Conservation (phyloP, 2,329 filamentous ascomycete species). For the Fusarium ramigenum region DNA sequence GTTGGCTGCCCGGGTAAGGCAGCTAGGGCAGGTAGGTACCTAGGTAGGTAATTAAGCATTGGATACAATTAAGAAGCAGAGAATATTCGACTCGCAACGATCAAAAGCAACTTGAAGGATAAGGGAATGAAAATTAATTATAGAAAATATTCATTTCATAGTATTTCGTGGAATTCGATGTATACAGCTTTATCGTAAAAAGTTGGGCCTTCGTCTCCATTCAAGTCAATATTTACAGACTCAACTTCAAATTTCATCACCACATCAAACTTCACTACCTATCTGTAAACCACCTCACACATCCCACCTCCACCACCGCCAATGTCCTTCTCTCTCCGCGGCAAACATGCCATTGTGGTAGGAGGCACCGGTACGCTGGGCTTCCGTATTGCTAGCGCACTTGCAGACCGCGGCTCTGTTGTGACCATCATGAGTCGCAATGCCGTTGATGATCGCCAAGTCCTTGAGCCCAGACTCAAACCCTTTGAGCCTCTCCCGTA, state of each 20-base stretch:
- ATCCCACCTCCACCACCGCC: background rate
- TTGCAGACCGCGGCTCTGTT: slow-evolving; percentile 68
- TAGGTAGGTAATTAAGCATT: background rate
- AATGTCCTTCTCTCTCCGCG: slow-evolving; percentile 51
- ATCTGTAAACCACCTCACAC: background rate
- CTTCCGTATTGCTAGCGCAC: slow-evolving; percentile 70
- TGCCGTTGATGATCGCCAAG: slow-evolving; percentile 55
- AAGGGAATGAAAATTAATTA: no score
- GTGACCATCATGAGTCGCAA: slow-evolving; percentile 71
- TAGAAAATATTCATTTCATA: background rate
- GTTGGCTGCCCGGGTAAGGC: background rate
- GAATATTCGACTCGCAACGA: background rate
- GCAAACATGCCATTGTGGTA: slow-evolving; percentile 69
- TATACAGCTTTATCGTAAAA: background rate
- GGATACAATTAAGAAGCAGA: background rate
- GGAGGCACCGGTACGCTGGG: slow-evolving; percentile 79
- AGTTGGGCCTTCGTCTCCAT: background rate
- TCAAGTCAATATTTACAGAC: background rate
- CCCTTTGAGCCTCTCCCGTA: slow-evolving; percentile 32
- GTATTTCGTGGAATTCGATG: background rate
- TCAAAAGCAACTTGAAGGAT: background rate
- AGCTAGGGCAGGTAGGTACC: background rate
- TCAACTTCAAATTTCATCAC: slow-evolving; percentile 16
- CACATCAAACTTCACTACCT: background rate
- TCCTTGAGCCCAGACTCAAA: slow-evolving; percentile 47